Evolutionary conservation across 2,329 filamentous ascomycete genomes (phyloP), one percentile per base, ranked within the genome.

Genomic region (Aureobasidium sp.): DNA sequence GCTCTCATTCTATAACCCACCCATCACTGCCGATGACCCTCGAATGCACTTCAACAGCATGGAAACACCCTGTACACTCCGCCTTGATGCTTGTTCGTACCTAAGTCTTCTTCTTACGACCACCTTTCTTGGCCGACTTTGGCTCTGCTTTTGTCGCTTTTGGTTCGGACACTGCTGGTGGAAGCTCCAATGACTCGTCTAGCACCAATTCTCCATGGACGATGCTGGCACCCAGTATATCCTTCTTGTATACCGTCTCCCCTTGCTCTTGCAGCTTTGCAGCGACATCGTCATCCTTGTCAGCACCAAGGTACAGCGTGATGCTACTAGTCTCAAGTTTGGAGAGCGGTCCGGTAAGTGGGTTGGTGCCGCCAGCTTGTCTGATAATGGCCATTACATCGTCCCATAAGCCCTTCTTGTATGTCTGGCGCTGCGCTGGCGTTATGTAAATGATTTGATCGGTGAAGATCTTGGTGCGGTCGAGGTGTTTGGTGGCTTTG

Each of bases 371-470:
- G 10, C 60, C 60, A 24, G 60, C 50, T 26, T 62, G 50, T 34
- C 29, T 48, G 24, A 53, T 34, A 20, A 56, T 56, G 13, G 39
- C 39, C 26, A 39, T 46, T 1, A 62, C 34, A 43, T 55, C 60
- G n/a, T 62, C 60, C 60, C 60, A 62, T 5, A 32, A 8, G 3
- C 39, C 41, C 3, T 27, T 47, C 15, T 41, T 39, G 51, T 62
- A 62, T 2, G 48, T 41, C 7, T 13, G 24, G 9, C 60, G 50
- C 12, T 55, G 60, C 32, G 39, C 26, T 12, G 60, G 43, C 3
- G 60, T 56, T 34, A 62, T 6, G 13, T 62, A 62, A 5, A 62
- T 48, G 41, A 56, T 8, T 2, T 55, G 32, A 24, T 48, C 43
- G 10, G 32, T 32, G 24, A 62, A 62, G 3, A 56, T 34, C 6